phyloP scores from a whole-genome alignment of 176 grass and related monocot species.

The Oryza meyeriana region DNA sequence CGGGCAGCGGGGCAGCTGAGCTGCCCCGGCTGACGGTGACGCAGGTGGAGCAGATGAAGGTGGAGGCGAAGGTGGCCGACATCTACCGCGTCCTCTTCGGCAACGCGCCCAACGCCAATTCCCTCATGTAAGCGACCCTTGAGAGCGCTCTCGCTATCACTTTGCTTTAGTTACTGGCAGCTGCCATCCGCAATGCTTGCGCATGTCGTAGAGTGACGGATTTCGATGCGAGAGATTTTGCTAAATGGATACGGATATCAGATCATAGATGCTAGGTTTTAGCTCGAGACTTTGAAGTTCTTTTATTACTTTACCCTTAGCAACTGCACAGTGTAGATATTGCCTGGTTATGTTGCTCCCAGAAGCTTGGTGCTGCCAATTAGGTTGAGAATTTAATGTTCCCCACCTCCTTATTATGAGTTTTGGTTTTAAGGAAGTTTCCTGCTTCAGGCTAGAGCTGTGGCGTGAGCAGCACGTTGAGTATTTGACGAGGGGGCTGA shows the following conservation, averaged over 20 bases:
- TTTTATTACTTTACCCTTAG: background rate
- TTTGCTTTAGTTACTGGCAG: background rate
- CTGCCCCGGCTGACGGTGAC: constrained; percentile 58
- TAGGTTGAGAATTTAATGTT: background rate
- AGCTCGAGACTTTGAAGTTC: background rate
- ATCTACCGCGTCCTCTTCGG: constrained; percentile 66
- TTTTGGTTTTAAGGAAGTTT: background rate
- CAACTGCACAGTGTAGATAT: background rate
- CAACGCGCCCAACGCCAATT: constrained; percentile 44
- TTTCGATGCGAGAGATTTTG: background rate
- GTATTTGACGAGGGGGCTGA: constrained; percentile 60
- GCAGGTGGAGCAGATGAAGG: constrained; percentile 75
- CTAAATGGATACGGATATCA: background rate
- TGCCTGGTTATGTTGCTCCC: background rate
- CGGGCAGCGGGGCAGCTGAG: background rate
- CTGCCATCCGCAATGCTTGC: background rate
- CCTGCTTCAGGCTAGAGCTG: constrained; percentile 66
- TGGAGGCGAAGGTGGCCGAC: constrained; percentile 61
- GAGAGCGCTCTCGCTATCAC: background rate
- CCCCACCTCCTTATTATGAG: background rate
- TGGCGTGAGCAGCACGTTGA: constrained; percentile 73
- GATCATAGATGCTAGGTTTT: background rate
- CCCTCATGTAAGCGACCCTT: constrained; percentile 48
- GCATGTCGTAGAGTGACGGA: background rate
- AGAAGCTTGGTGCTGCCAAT: constrained; percentile 1